phyloP scores from a whole-genome alignment of 1,284 basidiomycete species.

The Cryptococcus jaspeensis region DNA sequence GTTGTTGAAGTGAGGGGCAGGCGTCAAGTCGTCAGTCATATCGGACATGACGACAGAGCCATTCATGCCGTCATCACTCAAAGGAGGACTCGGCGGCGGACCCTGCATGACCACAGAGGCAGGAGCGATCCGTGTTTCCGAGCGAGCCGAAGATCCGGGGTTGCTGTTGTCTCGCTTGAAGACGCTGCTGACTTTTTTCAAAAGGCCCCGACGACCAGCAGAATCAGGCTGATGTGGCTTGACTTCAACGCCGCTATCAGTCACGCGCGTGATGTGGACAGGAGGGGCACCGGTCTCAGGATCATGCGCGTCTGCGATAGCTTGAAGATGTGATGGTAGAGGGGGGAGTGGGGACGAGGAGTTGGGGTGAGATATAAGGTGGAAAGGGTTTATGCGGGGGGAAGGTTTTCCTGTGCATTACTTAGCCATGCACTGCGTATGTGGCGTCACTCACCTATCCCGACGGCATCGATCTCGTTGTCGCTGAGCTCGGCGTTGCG shows the following conservation, averaged over 20 bases:
- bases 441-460: conserved; percentile 8
- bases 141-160: not conserved
- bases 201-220: conserved; percentile 16
- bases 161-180: conserved; percentile 23
- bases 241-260: conserved; percentile 32
- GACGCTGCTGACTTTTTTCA: conserved; percentile 36
- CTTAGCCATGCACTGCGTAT: not conserved
- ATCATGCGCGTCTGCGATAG: conserved; percentile 12
- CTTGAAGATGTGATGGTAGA: conserved; percentile 27
- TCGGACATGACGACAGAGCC: conserved; percentile 12
- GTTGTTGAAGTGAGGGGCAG: not conserved
- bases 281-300: conserved; percentile 12
- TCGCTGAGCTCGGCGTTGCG: not conserved
- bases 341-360: conserved; percentile 21
- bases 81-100: conserved; percentile 47
- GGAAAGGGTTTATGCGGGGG: conserved; percentile 38
- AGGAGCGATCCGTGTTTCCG: conserved; percentile 6
- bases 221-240: conserved; percentile 16
- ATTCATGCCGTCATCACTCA: conserved; percentile 32
- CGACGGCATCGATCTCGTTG: conserved; percentile 6
- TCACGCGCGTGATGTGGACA: conserved; percentile 44
- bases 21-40: conserved; percentile 10
- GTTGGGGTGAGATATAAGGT: conserved; percentile 33
- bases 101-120: conserved; percentile 35
- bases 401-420: conserved; percentile 15